Evolutionary conservation across 1,139 yeast species (phyloP), one percentile per base, ranked within the genome.

Genomic region (Scheffersomyces quercinus): DNA sequence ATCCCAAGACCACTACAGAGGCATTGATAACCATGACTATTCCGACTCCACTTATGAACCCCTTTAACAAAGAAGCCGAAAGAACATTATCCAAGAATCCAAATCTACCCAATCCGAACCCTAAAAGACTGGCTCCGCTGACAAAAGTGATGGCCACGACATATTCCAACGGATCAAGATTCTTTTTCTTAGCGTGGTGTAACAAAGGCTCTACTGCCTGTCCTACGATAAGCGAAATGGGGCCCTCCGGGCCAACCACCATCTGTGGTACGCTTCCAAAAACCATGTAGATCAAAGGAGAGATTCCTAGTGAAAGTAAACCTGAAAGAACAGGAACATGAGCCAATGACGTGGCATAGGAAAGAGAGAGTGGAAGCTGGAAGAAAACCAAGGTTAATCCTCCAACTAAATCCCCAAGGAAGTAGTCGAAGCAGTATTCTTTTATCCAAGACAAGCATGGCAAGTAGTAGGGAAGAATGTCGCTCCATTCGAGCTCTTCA

Each of bases 231-330:
- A 93, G 73, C 1, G 96, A 87, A 28, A 91, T 86, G 1, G 98
- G 96, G 7, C 93, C 95, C 59, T 93, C 99, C 0, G 99, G 99
- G 0, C 98, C 98, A 6, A 91, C 96, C 43, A 91, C 86, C 96
- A 93, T 88, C 58, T 87, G 95, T 0, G 98, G 98, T 1, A 90
- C 97, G 20, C 96, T 84, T 0, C 99, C 98, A 58, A 91, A 78
- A 1, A 91, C 52, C 41, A 88, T 75, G 60, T 93, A 93, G 3
- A 93, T 75, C 39, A 91, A 68, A 0, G 98, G 98, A 0, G 96
- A 84, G 3, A 91, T 69, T 0, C 90, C 91, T 43, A 91, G 71
- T 0, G 96, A 91, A 51, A 83, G 79, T 9, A 93, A 73, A 0
- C 98, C 99, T 48, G 90, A 85, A 2, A 86, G 68, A 0, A 96